phyloP scores from a whole-genome alignment of 768 basidiomycete genomes.

The Tylopilus intermedius region DNA sequence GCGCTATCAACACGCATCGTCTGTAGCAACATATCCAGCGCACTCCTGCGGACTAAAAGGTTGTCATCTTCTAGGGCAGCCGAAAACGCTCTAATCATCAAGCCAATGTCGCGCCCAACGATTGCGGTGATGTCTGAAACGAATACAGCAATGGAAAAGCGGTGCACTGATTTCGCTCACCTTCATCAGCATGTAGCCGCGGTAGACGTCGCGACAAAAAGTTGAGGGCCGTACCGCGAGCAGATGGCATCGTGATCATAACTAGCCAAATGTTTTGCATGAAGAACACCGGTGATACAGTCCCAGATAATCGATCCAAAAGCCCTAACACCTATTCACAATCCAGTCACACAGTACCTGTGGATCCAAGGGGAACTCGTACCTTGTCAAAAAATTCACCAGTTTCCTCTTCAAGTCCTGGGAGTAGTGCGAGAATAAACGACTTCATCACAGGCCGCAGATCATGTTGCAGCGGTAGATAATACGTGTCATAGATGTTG shows the following conservation, averaged over 20 bases:
- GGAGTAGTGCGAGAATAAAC: constrained; percentile 87
- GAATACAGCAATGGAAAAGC: constrained; percentile 5
- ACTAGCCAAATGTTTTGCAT: constrained; percentile 93
- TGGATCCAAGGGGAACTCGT: background rate
- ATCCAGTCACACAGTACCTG: constrained; percentile 8
- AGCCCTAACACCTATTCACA: constrained; percentile 63
- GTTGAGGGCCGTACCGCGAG: constrained; percentile 82
- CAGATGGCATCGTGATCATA: constrained; percentile 83
- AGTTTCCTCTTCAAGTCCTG: constrained; percentile 95
- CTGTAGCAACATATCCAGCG: constrained; percentile 78
- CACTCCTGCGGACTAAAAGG: constrained; percentile 80
- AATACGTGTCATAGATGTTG: constrained; percentile 89
- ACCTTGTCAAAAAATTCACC: constrained; percentile 96
- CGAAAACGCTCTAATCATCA: constrained; percentile 91
- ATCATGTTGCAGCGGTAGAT: constrained; percentile 75
- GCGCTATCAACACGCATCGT: constrained; percentile 69
- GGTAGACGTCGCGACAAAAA: constrained; percentile 82
- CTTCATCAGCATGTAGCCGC: constrained; percentile 62
- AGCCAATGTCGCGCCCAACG: constrained; percentile 81
- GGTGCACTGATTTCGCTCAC: constrained; percentile 33
- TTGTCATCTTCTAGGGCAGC: constrained; percentile 92
- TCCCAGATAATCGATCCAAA: constrained; percentile 76
- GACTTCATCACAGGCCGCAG: constrained; percentile 92
- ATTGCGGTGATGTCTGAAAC: constrained; percentile 57
- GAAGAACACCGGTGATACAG: constrained; percentile 85